phyloP scores from a whole-genome alignment of 1,284 basidiomycete species.

The Porodaedalea pini region DNA sequence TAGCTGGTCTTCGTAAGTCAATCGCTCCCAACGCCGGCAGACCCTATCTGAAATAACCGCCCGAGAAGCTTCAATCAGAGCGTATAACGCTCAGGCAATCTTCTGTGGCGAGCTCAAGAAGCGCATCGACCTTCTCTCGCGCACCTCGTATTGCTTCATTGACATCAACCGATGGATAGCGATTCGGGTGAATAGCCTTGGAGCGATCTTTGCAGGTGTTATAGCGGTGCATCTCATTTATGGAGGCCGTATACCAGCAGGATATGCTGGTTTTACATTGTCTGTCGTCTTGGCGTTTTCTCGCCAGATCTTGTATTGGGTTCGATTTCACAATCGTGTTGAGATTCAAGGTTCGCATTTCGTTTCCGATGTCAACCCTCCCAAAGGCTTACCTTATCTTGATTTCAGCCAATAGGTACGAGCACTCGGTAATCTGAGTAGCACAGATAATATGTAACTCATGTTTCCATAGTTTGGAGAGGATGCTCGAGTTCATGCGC shows the following conservation, averaged over 20 bases:
- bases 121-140: constrained; percentile 22
- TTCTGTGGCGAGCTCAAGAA: constrained; percentile 22
- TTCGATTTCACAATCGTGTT: constrained; percentile 21
- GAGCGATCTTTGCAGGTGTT: constrained; percentile 21
- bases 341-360: constrained; percentile 22
- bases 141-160: constrained; percentile 23
- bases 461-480: no score
- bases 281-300: constrained; percentile 17
- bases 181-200: constrained; percentile 21
- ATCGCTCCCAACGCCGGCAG: background rate
- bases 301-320: constrained; percentile 20
- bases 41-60: background rate
- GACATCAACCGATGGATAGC: constrained; percentile 25
- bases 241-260: constrained; percentile 12
- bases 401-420: no score
- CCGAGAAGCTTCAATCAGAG: constrained; percentile 31
- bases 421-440: no score
- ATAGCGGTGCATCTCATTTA: constrained; percentile 23
- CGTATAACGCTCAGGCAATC: constrained; percentile 24
- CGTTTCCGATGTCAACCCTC: no score
- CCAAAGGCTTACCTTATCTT: no score
- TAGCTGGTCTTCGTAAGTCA: constrained; percentile 34
- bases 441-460: no score
- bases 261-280: constrained; percentile 23
- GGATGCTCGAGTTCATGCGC: no score